A percentile compares a stretch with the other conserved stretches of the same genome.
Evolutionary conservation across 805 yeast genomes (phyloP).

Genomic region (Kluyveromyces nonfermentans): DNA sequence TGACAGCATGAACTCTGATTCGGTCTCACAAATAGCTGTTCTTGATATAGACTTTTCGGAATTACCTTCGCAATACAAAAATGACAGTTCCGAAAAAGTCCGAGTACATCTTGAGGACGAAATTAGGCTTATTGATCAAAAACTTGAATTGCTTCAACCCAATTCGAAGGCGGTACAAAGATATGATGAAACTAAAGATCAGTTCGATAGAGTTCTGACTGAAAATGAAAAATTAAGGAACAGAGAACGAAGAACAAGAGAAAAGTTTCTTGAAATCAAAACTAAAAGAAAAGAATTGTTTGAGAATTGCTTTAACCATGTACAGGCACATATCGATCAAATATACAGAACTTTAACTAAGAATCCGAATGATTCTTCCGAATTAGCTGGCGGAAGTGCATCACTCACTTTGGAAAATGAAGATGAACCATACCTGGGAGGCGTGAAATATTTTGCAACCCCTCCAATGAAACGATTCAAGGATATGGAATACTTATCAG

Average conservation of each 20-base stretch:
- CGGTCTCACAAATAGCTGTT: constrained; percentile 34
- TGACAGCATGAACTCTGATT: constrained; percentile 37
- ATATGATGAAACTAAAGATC: constrained; percentile 54
- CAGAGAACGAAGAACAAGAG: constrained; percentile 44
- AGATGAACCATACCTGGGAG: constrained; percentile 79
- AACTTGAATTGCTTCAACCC: constrained; percentile 47
- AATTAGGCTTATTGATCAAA: constrained; percentile 31
- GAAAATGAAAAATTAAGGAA: constrained; percentile 57
- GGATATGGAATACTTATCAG: constrained; percentile 86
- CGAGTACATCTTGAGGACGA: constrained; percentile 31
- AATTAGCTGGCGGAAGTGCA: constrained; percentile 90
- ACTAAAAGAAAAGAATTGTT: constrained; percentile 52
- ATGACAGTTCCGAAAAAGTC: constrained; percentile 23
- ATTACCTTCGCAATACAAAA: constrained; percentile 37
- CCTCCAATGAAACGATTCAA: constrained; percentile 92
- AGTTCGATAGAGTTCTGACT: constrained; percentile 49
- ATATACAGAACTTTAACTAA: constrained; percentile 83
- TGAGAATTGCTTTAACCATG: constrained; percentile 66
- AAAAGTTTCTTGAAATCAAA: constrained; percentile 51
- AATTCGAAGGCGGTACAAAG: constrained; percentile 74
- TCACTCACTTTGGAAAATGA: constrained; percentile 78
- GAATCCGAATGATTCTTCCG: constrained; percentile 38
- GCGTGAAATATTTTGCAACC: constrained; percentile 86
- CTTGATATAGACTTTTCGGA: constrained; percentile 48
- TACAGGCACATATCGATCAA: constrained; percentile 59